Conservation (phyloP, 2,329 filamentous ascomycete species). For the Penicillium sp. region DNA sequence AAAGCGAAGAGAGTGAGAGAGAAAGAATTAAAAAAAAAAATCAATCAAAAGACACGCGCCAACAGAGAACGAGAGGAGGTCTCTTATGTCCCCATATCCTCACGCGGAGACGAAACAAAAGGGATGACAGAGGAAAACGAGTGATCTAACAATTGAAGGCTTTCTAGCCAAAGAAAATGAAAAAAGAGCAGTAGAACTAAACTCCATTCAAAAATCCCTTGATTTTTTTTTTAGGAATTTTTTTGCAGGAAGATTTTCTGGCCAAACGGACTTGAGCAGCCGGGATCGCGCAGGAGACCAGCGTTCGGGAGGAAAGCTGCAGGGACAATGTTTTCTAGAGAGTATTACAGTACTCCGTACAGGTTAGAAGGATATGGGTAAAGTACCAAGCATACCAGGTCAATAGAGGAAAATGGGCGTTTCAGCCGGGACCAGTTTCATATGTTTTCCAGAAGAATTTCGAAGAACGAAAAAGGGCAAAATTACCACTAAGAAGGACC, state of each 20-base stretch:
- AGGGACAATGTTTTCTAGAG: conserved; percentile 29
- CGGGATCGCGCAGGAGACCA: conserved; percentile 27
- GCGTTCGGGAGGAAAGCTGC: conserved; percentile 33
- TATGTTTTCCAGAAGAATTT: conserved; percentile 26
- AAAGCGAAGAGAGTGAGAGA: conserved; percentile 15
- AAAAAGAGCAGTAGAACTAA: conserved; percentile 18
- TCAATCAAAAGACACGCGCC: conserved; percentile 19
- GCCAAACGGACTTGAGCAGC: conserved; percentile 23
- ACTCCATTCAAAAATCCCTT: conserved; percentile 21
- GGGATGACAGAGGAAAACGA: conserved; percentile 11
- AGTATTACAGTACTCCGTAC: conserved; percentile 16
- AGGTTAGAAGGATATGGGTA: conserved; percentile 16
- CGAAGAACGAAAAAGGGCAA: conserved; percentile 13
- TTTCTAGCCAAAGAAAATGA: conserved; percentile 24
- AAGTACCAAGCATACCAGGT: conserved; percentile 8
- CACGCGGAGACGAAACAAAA: conserved; percentile 13
- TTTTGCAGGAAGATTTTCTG: conserved; percentile 19
- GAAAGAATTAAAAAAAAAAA: conserved; percentile 13
- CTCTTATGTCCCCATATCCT: conserved; percentile 16
- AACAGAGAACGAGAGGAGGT: conserved; percentile 20
- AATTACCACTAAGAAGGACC: conserved; percentile 19
- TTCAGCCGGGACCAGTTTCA: conserved; percentile 20
- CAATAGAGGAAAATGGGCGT: not conserved
- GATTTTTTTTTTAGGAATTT: not conserved
- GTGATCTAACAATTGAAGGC: conserved; percentile 12